Conservation (phyloP, 2,329 filamentous ascomycete species). For the Paecilomyces dactylethromorphus region DNA sequence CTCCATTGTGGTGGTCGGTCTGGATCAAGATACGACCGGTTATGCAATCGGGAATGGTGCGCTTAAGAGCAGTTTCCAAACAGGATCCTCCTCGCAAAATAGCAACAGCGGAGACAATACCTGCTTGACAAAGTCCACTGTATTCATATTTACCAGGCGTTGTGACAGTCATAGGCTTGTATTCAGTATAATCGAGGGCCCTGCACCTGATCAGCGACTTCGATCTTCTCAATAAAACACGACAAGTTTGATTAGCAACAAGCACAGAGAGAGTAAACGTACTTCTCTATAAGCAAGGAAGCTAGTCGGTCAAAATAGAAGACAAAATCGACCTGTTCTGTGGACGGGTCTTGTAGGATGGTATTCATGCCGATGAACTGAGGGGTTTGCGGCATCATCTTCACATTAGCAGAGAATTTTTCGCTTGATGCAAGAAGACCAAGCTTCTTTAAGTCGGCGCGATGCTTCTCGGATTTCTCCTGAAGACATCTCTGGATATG, state of each 20-base stretch:
- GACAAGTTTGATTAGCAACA: constrained; percentile 2
- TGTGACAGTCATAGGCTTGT: constrained; percentile 55
- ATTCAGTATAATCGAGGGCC: constrained; percentile 70
- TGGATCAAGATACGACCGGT: constrained; percentile 88
- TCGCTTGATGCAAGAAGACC: constrained; percentile 65
- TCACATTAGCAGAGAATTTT: constrained; percentile 67
- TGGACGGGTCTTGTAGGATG: constrained; percentile 74
- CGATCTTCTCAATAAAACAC: background rate
- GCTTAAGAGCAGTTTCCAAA: constrained; percentile 78
- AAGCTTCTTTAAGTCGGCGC: constrained; percentile 68
- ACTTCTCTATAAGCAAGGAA: constrained; percentile 72
- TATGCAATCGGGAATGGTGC: constrained; percentile 87
- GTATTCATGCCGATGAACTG: constrained; percentile 87
- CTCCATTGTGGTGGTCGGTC: constrained; percentile 74
- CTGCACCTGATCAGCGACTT: constrained; percentile 32
- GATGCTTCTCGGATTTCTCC: constrained; percentile 78
- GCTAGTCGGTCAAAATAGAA: constrained; percentile 94
- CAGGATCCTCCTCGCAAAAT: constrained; percentile 83
- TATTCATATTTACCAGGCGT: constrained; percentile 69
- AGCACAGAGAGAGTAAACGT: constrained; percentile 8
- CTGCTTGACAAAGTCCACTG: constrained; percentile 61
- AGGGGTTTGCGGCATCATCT: constrained; percentile 66
- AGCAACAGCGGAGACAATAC: constrained; percentile 76
- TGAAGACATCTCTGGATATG: constrained; percentile 83
- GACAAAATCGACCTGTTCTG: constrained; percentile 81